Percentiles rank a stretch among this genome's conserved stretches.
phyloP scores from a whole-genome alignment of 768 basidiomycete species.

The Podaxis pistillaris region DNA sequence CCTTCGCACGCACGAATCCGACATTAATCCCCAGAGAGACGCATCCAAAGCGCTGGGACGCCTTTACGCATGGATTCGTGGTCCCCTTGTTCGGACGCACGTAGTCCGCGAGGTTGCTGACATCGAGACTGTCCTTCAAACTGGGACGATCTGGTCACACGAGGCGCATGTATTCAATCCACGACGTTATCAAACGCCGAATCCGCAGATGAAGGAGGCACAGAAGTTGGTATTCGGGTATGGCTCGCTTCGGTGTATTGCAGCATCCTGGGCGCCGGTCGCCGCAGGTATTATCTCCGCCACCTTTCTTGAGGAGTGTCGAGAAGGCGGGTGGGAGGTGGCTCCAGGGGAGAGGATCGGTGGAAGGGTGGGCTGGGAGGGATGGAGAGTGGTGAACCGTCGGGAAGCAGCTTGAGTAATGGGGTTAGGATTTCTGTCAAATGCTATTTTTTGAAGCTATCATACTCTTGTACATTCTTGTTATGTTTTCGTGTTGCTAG shows the following conservation, averaged over 20 bases:
- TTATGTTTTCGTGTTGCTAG: neutral
- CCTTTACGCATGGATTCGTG: neutral
- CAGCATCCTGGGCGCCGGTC: conserved; percentile 47
- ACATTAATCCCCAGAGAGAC: conserved; percentile 7
- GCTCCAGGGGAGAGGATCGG: conserved; percentile 31
- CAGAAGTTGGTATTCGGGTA: conserved; percentile 46
- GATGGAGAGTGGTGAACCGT: conserved; percentile 32
- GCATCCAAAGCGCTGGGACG: neutral
- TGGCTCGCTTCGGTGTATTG: conserved; percentile 47
- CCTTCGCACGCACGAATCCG: conserved; percentile 8
- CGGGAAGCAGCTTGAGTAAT: neutral
- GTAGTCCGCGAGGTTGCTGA: conserved; percentile 29
- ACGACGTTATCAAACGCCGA: conserved; percentile 17
- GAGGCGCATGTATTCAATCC: conserved; percentile 43
- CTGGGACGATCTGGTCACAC: conserved; percentile 35
- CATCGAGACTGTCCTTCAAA: conserved; percentile 32
- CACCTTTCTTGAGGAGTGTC: conserved; percentile 35
- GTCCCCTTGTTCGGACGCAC: neutral
- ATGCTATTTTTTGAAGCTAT: neutral
- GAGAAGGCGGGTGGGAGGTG: conserved; percentile 26
- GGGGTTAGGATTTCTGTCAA: neutral
- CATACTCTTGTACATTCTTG: neutral
- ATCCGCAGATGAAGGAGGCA: conserved; percentile 20
- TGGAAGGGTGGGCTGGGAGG: conserved; percentile 42
- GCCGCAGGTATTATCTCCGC: conserved; percentile 49